Percentiles rank a stretch among this genome's conserved stretches.
Conservation (phyloP, 1,284 basidiomycete genomes). For the Apiotrichum sp. region DNA sequence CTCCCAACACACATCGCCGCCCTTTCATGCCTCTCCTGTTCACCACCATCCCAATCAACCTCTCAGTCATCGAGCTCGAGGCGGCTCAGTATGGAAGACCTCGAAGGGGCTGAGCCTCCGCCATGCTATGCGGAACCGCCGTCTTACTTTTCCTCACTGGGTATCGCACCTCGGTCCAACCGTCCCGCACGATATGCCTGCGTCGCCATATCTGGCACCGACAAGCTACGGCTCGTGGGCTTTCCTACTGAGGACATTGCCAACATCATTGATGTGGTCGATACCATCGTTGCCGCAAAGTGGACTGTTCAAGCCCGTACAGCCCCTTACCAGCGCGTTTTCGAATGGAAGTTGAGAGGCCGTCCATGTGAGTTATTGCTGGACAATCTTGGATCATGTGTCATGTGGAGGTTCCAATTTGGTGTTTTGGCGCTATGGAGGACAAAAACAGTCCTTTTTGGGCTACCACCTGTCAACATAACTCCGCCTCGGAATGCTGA, state of each 20-base stretch:
- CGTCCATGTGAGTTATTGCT: conserved; percentile 24
- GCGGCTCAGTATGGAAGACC: neutral
- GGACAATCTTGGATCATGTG: too few species aligned
- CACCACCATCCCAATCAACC: neutral
- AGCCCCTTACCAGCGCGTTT: conserved; percentile 12
- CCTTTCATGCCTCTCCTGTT: neutral
- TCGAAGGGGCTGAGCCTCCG: neutral
- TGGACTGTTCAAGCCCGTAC: conserved; percentile 2
- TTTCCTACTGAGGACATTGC: conserved; percentile 1
- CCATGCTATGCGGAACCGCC: conserved; percentile 1
- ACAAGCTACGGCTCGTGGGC: conserved; percentile 1
- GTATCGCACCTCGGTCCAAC: neutral
- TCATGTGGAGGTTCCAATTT: too few species aligned
- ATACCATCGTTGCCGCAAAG: neutral
- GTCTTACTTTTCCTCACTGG: neutral
- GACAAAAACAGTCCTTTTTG: too few species aligned
- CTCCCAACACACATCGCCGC: neutral
- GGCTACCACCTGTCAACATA: too few species aligned
- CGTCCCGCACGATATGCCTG: conserved; percentile 1
- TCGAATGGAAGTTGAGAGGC: conserved; percentile 34
- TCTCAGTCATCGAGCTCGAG: neutral
- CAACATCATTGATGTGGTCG: neutral
- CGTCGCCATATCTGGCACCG: conserved; percentile 1
- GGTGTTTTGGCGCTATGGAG: too few species aligned
- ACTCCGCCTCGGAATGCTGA: neutral